Percentiles rank a stretch among this genome's conserved stretches.
Conservation (phyloP, 2,329 filamentous ascomycete species). For the Colletotrichum costaricense region DNA sequence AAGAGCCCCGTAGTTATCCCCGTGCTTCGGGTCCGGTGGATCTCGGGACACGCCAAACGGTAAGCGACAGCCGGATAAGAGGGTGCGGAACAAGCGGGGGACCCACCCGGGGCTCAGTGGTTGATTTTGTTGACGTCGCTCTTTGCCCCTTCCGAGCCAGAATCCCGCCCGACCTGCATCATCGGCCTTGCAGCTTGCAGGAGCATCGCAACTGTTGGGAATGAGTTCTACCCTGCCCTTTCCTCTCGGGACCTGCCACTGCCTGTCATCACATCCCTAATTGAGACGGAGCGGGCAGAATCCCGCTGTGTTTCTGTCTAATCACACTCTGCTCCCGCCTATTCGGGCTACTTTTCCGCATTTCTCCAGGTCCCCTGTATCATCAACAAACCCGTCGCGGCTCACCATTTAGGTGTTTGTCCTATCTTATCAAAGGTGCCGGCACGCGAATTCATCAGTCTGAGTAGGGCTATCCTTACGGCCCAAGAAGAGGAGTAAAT, state of each 20-base stretch:
- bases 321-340: background rate
- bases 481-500: too few relatives aligned
- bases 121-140: background rate
- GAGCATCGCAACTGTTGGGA: background rate
- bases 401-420: too few relatives aligned
- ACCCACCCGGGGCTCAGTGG: background rate
- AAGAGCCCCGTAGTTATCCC: background rate
- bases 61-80: background rate
- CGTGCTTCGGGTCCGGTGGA: background rate
- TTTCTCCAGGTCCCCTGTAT: too few relatives aligned
- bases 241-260: background rate
- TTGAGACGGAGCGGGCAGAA: background rate
- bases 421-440: background rate
- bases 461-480: background rate
- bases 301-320: background rate
- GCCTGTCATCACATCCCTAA: background rate
- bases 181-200: background rate
- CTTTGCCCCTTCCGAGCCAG: background rate
- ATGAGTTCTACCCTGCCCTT: background rate
- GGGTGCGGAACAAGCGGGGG: constrained; percentile 7
- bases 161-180: background rate
- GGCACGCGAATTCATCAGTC: background rate
- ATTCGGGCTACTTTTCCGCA: too few relatives aligned
- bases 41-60: background rate
- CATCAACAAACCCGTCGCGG: too few relatives aligned